Base-by-base conservation (phyloP, 306 rosid species). In the Begonia masoniana region DNA sequence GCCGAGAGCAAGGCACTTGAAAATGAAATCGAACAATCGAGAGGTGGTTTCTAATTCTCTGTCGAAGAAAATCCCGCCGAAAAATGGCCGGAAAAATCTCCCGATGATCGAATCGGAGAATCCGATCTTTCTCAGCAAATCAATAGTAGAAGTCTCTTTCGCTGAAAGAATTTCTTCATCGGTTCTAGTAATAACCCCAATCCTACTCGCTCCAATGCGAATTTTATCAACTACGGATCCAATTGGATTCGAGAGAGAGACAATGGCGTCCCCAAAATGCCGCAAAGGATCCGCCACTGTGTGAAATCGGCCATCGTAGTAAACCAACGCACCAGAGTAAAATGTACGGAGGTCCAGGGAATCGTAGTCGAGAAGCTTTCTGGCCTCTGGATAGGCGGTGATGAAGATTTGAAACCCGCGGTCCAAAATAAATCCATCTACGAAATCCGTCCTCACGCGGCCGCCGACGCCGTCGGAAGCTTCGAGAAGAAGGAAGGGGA, bases 321-420 rank as follows among this genome's bases (percentile, higher is more conserved):
- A 85, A 52, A 83, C 63, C 15, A 59, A 65, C 0, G 96, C 85
- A 12, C 94, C 88, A 16, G 88, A 85, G 48, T 91, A 91, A 75
- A 91, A 91, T 11, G 55, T 79, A 0, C 57, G 82, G 54, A 91
- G 83, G 58, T 77, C 59, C 3, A 85, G 72, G 49, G 84, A 41
- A 49, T 70, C 19, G 66, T 83, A 91, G 42, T 85, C 47, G 62
- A 86, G 92, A 46, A 91, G 92, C 14, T 68, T 78, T 19, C 61
- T 71, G 47, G 94, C 96, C 75, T 91, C 84, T 0, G 92, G 94
- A 53, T 91, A 86, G 3, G 84, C 92, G 1, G 97, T 91, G 69
- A 91, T 91, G 78, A 91, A 86, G 75, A 91, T 91, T 66, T 91
- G 88, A 68, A 91, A 91, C 41, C 97, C 88, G 2, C 88, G 92